A percentile compares a stretch with the other conserved stretches of the same genome.
Evolutionary conservation across 345 rosid genomes (phyloP).

Genomic region (Ricinus communis): DNA sequence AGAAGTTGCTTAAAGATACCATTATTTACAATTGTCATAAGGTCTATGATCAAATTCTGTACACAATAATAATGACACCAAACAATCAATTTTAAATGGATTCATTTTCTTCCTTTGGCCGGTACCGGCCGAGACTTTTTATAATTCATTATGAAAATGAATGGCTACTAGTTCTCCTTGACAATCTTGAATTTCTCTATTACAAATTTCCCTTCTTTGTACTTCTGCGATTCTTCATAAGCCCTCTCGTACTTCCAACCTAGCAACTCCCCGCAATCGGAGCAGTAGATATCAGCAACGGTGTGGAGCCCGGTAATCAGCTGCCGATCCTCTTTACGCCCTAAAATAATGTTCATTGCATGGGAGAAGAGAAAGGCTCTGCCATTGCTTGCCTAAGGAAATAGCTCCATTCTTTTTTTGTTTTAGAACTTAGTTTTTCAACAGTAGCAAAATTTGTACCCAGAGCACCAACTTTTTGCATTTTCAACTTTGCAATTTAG

Average conservation of each 20-base stretch:
- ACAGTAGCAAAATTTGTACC: too few species aligned
- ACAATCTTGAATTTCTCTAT: constrained; percentile 22
- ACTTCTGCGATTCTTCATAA: constrained; percentile 13
- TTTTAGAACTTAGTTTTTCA: background rate
- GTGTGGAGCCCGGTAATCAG: constrained; percentile 24
- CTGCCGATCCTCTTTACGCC: constrained; percentile 17
- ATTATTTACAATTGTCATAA: background rate
- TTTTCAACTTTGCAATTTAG: too few species aligned
- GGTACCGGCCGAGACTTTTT: too few species aligned
- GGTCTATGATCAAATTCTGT: too few species aligned
- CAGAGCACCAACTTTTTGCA: too few species aligned
- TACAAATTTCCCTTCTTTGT: constrained; percentile 25
- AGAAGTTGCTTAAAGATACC: too few species aligned
- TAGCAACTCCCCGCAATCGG: constrained; percentile 19
- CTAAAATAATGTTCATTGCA: constrained; percentile 16
- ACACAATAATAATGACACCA: too few species aligned
- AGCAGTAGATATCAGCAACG: constrained; percentile 19
- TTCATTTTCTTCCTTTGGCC: too few species aligned
- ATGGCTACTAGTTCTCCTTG: constrained; percentile 19
- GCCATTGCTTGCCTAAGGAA: constrained; percentile 16
- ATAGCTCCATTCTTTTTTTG: background rate
- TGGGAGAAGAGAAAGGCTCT: constrained; percentile 23
- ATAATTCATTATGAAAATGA: too few species aligned
- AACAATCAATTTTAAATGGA: too few species aligned
- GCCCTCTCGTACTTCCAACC: constrained; percentile 30